Evolutionary conservation across 2,329 filamentous ascomycete genomes (phyloP).

Genomic region (Dryadomyces quercus-mongolicae): DNA sequence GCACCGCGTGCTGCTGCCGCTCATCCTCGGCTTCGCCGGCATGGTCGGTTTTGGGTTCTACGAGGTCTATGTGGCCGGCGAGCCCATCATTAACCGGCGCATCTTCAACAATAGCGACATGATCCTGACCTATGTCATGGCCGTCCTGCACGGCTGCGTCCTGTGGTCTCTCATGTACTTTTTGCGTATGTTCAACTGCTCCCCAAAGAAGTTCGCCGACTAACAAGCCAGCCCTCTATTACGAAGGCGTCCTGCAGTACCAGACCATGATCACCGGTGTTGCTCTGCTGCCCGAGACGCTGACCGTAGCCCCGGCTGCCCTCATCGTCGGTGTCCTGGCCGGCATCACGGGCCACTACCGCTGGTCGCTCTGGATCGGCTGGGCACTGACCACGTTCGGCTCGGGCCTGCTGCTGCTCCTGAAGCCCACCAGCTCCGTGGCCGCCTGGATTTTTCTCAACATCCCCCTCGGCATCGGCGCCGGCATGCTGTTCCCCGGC

Average conservation of each 20-base stretch:
- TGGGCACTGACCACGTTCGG: conserved; percentile 16
- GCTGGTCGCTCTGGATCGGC: conserved; percentile 20
- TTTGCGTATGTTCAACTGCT: conserved; percentile 29
- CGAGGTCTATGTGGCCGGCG: conserved; percentile 10
- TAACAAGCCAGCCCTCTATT: conserved; percentile 10
- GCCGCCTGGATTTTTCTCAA: conserved; percentile 23
- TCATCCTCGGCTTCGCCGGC: conserved; percentile 28
- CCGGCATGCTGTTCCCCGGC: conserved; percentile 26
- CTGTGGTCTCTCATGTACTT: conserved; percentile 43
- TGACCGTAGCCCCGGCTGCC: conserved; percentile 14
- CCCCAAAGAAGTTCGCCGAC: no score
- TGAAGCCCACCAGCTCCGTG: conserved; percentile 12
- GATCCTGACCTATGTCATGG: conserved; percentile 25
- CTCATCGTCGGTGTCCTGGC: conserved; percentile 11
- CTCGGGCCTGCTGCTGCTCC: conserved; percentile 13
- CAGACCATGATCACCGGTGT: conserved; percentile 19
- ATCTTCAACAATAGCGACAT: conserved; percentile 29
- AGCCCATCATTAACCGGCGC: conserved; percentile 26
- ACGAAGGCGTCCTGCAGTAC: conserved; percentile 20
- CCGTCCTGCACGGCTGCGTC: conserved; percentile 45
- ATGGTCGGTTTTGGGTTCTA: conserved; percentile 15
- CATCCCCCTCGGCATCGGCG: conserved; percentile 22
- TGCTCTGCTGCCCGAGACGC: conserved; percentile 16
- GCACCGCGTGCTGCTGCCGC: conserved; percentile 24
- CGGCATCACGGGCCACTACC: conserved; percentile 14